A percentile compares a stretch with the other conserved stretches of the same genome.
These are phyloP conservation scores for Adiantum capillusveneris DNA, from an alignment of 75 land plant species.

Conservation along the genomic window DNA sequence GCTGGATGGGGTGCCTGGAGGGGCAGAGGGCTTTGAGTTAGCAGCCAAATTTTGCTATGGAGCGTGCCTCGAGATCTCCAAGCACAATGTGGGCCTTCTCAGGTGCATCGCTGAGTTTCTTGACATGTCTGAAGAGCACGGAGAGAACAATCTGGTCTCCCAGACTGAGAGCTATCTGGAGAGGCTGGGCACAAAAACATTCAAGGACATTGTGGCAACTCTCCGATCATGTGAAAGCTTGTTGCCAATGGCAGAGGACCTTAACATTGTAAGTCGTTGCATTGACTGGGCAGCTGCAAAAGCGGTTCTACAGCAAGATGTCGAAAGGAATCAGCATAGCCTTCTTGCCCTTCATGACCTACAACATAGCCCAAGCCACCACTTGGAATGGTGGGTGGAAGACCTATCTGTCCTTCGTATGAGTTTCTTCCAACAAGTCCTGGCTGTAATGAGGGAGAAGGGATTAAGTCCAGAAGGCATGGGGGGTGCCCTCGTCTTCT, in stretches of 20 bases:
- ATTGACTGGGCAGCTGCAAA: conserved; percentile 62
- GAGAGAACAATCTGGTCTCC: conserved; percentile 58
- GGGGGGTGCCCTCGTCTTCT: conserved; percentile 38
- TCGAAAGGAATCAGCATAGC: neutral
- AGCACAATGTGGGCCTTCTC: conserved; percentile 70
- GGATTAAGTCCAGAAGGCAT: conserved; percentile 52
- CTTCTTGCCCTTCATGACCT: conserved; percentile 1
- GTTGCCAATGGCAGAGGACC: conserved; percentile 74
- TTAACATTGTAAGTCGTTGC: conserved; percentile 58
- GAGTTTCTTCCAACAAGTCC: conserved; percentile 53
- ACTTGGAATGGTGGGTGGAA: conserved; percentile 57
- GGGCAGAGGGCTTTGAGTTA: conserved; percentile 64
- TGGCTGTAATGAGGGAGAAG: conserved; percentile 61
- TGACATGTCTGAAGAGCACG: conserved; percentile 63
- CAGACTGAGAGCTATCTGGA: conserved; percentile 67
- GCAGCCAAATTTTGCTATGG: conserved; percentile 85
- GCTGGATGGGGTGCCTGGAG: conserved; percentile 70
- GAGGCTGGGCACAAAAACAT: conserved; percentile 51
- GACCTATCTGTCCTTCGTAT: conserved; percentile 60
- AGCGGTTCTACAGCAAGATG: conserved; percentile 25
- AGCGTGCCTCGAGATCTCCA: conserved; percentile 69
- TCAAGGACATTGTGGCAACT: conserved; percentile 63
- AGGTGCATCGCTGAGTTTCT: conserved; percentile 71
- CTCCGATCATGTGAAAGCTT: conserved; percentile 59
- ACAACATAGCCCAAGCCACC: neutral